Base-by-base conservation (phyloP, 129 eudicot species). In the Erigeron canadensis region DNA sequence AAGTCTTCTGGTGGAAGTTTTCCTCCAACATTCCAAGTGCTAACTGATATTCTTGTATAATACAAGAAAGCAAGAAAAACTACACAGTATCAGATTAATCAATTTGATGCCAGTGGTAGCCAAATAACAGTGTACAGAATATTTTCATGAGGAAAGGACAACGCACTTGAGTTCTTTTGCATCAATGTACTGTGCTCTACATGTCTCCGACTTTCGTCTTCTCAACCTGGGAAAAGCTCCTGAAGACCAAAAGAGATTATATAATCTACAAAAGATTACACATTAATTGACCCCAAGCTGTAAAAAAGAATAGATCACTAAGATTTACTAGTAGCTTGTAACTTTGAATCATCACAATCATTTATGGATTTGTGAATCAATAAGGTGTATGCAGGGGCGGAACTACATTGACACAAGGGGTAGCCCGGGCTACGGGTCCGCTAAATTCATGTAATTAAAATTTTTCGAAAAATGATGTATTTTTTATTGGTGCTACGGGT, bases 11-110 rank as follows among this genome's bases (percentile, higher is more conserved):
- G 89, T 34, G 98, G 98, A 75, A 77, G 57, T 79, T 69, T 85
- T 42, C 96, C 98, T 10, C 82, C 98, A 73, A 94, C 95, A 70
- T 94, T 94, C 98, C 98, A 94, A 23, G 98, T 89, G 77, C 81
- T 86, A 63, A 83, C 97, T 73, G 91, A 86, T 70, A 90, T 78
- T 74, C 99, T 94, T 53, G 40, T 28, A 79, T 69, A 65, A 70
- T 1, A 70, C 67, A 74, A 10, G 17, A 53, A 44, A n/a, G 63
- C 34, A 55, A 46, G 42, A 41, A 64, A 17, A 58, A 43, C 13
- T 4, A 21, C 18, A 45, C 10, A 38, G 77, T 19, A 68, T 37
- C 15, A 19, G 22, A 50, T 47, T 50, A 47, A 8, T 44, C 23
- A 28, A 3, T 12, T 8, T 40, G 46, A 46, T 16, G 46, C 13